A percentile compares a stretch with the other conserved stretches of the same genome.
Conservation (phyloP, 2,329 filamentous ascomycete species). For the Pleomassaria siparia region DNA sequence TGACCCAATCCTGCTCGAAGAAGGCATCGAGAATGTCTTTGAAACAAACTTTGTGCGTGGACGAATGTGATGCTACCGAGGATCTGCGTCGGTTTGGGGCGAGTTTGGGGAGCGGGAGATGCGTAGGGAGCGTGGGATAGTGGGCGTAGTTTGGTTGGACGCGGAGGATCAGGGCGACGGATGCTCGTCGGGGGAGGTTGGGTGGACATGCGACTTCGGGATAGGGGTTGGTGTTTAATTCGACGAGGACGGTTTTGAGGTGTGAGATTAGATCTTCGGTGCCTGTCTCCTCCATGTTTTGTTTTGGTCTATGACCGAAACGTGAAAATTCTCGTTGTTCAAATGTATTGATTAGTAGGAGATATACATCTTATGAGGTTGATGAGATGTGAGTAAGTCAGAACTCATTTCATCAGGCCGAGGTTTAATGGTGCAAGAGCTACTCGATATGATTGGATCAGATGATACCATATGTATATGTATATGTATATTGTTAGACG, state of each 20-base stretch:
- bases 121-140: slow-evolving; percentile 46
- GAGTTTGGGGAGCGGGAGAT: slow-evolving; percentile 21
- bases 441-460: slow-evolving; percentile 16
- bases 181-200: slow-evolving; percentile 60
- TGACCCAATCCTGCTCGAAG: slow-evolving; percentile 66
- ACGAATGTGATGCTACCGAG: slow-evolving; percentile 22
- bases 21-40: slow-evolving; percentile 56
- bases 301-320: no score
- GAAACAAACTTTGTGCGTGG: slow-evolving; percentile 28
- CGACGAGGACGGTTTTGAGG: slow-evolving; percentile 46
- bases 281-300: slow-evolving; percentile 20
- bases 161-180: slow-evolving; percentile 65
- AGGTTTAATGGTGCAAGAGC: slow-evolving; percentile 15
- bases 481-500: no score
- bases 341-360: no score
- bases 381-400: no score
- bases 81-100: slow-evolving; percentile 27
- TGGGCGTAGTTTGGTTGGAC: slow-evolving; percentile 60
- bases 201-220: slow-evolving; percentile 53
- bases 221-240: slow-evolving; percentile 50
- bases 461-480: slow-evolving; percentile 1
- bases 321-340: no score
- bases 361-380: no score
- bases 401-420: slow-evolving; percentile 17
- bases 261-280: slow-evolving; percentile 40